Base-by-base conservation (phyloP, 1,139 yeast species). In the Candida sp. region DNA sequence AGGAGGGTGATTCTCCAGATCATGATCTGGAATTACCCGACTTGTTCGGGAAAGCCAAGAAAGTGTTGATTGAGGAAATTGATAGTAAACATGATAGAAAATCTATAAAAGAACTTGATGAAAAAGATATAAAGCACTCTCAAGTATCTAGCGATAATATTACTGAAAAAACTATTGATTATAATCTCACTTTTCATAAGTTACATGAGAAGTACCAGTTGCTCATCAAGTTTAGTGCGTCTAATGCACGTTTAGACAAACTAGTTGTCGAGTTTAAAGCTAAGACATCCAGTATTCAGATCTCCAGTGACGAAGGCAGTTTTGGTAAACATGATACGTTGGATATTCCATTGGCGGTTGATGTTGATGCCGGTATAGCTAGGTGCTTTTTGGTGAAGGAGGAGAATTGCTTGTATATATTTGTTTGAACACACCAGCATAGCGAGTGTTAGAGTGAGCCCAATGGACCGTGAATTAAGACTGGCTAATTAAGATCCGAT, bases 61-160 rank as follows among this genome's bases (percentile, higher is more conserved):
- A 52, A 45, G 70, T 72, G 3, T 53, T 75, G 41, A 75, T 75
- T 22, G 67, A 75, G 45, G 80, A 75, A 45, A 59, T 75, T 7
- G 62, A 55, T 12, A 25, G 29, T 25, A 25, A 7, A 11, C 11
- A 8, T 25, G 29, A 25, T 8, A 25, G 29, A 7, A 25, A 25
- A 25, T 2, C 29, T 25, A 40, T 22, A 40, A 40, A 22, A 22
- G 39, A 7, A 33, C 22, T n/a, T 32, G 38, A n/a, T 2, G 11
- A 25, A 2, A 7, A 25, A 25, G 29, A 15, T 15, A 15, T 15
- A 15, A 15, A 15, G 3, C 19, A 15, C 19, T 15, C n/a, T n/a
- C n/a, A n/a, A n/a, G n/a, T n/a, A n/a, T n/a, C n/a, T n/a, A n/a
- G n/a, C n/a, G n/a, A n/a, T n/a, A n/a, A n/a, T n/a, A n/a, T n/a